Percentiles rank a stretch among this genome's conserved stretches.
phyloP scores from a whole-genome alignment of 73 alveolate genomes.

The Blepharisma japonicum region DNA sequence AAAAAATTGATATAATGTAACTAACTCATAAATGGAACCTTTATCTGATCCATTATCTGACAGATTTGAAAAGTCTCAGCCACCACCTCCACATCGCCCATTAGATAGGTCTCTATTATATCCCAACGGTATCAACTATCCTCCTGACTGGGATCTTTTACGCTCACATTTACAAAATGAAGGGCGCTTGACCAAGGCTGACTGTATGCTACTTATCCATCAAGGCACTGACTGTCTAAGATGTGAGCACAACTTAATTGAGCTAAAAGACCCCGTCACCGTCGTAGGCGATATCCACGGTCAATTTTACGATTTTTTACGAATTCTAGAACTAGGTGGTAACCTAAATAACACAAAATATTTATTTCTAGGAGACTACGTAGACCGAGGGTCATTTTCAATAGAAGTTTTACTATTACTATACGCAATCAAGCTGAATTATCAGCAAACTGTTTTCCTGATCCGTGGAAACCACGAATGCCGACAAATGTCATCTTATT shows the following conservation, averaged over 20 bases:
- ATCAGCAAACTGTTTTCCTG: slow-evolving; percentile 44
- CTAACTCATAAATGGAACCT: too few species aligned
- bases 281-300: slow-evolving; percentile 86
- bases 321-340: slow-evolving; percentile 77
- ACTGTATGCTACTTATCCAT: too few species aligned
- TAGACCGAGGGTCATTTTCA: slow-evolving; percentile 72
- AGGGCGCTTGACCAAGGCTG: too few species aligned
- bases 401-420: slow-evolving; percentile 55
- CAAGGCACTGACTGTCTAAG: slow-evolving; percentile 29
- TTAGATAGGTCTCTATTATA: too few species aligned
- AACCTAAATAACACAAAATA: slow-evolving; percentile 54
- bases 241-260: slow-evolving; percentile 72
- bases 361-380: slow-evolving; percentile 75
- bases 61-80: too few species aligned
- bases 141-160: too few species aligned
- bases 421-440: slow-evolving; percentile 48
- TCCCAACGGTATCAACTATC: too few species aligned
- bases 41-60: too few species aligned
- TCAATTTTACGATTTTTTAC: slow-evolving; percentile 62
- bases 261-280: slow-evolving; percentile 65
- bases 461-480: slow-evolving; percentile 54
- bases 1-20: too few species aligned
- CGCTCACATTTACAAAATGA: too few species aligned
- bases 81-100: too few species aligned
- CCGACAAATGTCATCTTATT: slow-evolving; percentile 41